These are phyloP conservation scores for Acer negundo DNA, from an alignment of 345 rosid species.

Conservation along the genomic window DNA sequence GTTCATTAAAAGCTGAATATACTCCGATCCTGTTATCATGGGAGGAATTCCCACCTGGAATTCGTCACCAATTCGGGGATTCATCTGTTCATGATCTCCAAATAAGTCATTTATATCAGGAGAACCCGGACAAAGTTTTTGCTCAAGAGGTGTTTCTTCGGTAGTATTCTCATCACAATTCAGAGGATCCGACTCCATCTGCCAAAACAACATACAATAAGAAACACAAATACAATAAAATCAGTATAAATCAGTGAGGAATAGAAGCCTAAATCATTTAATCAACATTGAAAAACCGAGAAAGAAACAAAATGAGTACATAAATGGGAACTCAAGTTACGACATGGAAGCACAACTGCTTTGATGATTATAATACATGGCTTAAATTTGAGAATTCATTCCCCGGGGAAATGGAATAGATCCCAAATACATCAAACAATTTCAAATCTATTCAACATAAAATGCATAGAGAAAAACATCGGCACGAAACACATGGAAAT, in stretches of 20 bases:
- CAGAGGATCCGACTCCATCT: slow-evolving; percentile 42
- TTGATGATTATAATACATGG: neutral
- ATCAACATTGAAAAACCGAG: neutral
- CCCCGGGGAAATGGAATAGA: neutral
- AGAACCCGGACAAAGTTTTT: slow-evolving; percentile 33
- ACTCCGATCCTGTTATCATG: slow-evolving; percentile 48
- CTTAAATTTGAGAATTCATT: slow-evolving; percentile 1
- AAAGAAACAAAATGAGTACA: neutral
- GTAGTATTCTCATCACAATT: slow-evolving; percentile 33
- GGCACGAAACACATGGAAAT: neutral
- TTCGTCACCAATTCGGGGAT: slow-evolving; percentile 64
- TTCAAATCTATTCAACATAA: neutral
- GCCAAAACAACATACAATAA: slow-evolving; percentile 17
- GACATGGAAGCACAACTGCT: neutral
- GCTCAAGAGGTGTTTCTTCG: slow-evolving; percentile 35
- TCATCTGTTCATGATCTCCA: slow-evolving; percentile 47
- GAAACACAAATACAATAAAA: neutral
- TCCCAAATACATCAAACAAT: neutral
- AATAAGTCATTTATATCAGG: slow-evolving; percentile 42
- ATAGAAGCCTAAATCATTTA: slow-evolving; percentile 13
- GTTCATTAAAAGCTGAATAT: slow-evolving; percentile 34
- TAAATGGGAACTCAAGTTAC: neutral
- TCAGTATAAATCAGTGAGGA: neutral
- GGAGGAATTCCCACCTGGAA: slow-evolving; percentile 69
- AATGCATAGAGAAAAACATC: neutral